phyloP scores from a whole-genome alignment of 2,329 filamentous ascomycete genomes.

The Colletotrichum sp. region DNA sequence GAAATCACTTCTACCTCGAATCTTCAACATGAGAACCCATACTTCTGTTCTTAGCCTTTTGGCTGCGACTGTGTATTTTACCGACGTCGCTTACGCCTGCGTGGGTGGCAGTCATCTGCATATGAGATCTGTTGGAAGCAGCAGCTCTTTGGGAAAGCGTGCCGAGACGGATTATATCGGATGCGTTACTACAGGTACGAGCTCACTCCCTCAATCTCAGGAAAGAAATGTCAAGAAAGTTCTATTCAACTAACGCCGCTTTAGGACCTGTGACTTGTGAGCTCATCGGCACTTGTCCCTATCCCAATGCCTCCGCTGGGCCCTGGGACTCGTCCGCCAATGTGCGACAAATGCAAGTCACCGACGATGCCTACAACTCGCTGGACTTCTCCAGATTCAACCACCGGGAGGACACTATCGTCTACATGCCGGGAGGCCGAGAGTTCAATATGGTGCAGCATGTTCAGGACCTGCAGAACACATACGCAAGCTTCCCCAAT shows the following conservation, averaged over 20 bases:
- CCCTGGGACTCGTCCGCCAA: background rate
- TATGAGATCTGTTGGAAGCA: background rate
- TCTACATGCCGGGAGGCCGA: background rate
- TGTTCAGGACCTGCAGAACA: background rate
- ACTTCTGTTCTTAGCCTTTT: background rate
- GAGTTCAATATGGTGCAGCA: background rate
- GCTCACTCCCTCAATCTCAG: no score
- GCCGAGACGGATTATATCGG: background rate
- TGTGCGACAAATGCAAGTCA: background rate
- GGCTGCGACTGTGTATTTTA: background rate
- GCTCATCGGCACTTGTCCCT: background rate
- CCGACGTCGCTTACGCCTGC: background rate
- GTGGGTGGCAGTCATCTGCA: background rate
- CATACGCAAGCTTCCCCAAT: background rate
- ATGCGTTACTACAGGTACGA: background rate
- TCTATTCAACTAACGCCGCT: background rate
- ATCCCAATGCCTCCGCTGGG: background rate
- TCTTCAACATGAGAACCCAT: background rate
- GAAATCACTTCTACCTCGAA: background rate
- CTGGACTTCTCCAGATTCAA: background rate
- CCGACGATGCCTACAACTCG: background rate
- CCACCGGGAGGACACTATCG: background rate
- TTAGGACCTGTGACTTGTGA: background rate
- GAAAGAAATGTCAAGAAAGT: background rate
- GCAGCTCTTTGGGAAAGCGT: background rate